Percentiles rank a stretch among this genome's conserved stretches.
phyloP scores from a whole-genome alignment of 495 filamentous ascomycete genomes.

The Tuber brumale region DNA sequence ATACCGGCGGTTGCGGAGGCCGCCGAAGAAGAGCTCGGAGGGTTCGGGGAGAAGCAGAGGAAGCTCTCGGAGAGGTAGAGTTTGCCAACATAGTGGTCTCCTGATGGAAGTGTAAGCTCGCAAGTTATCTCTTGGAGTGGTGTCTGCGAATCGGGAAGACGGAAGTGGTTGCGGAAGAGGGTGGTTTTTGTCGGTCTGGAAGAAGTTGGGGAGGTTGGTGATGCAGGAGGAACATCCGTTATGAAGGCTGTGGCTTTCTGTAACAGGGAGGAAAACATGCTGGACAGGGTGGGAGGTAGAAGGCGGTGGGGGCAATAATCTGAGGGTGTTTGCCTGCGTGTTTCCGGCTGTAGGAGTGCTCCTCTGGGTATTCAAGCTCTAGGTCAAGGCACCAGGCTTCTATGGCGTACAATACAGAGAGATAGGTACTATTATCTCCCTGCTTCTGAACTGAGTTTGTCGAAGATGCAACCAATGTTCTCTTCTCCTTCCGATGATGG shows the following conservation, averaged over 20 bases:
- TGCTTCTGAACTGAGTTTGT: neutral
- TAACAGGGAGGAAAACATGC: constrained; percentile 54
- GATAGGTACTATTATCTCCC: neutral
- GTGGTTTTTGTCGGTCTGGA: constrained; percentile 79
- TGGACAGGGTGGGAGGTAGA: neutral
- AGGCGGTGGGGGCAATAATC: neutral
- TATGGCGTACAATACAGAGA: neutral
- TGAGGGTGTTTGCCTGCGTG: neutral
- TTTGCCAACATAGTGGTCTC: constrained; percentile 85
- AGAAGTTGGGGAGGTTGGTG: constrained; percentile 60
- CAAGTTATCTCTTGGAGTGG: constrained; percentile 93
- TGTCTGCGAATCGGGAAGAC: constrained; percentile 81
- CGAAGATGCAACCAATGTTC: neutral
- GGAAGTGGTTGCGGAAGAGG: constrained; percentile 93
- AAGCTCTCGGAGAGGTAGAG: constrained; percentile 89
- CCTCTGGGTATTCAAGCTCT: neutral
- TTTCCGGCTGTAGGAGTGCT: neutral
- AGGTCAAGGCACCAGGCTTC: neutral
- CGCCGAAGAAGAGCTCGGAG: constrained; percentile 64
- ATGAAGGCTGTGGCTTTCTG: constrained; percentile 94
- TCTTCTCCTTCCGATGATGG: neutral
- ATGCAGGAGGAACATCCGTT: constrained; percentile 63
- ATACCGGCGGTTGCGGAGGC: constrained; percentile 85
- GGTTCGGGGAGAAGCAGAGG: constrained; percentile 91
- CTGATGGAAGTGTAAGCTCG: constrained; percentile 75